Evolutionary conservation across 495 filamentous ascomycete species (phyloP).

Genomic region (Cladorrhinum samala): DNA sequence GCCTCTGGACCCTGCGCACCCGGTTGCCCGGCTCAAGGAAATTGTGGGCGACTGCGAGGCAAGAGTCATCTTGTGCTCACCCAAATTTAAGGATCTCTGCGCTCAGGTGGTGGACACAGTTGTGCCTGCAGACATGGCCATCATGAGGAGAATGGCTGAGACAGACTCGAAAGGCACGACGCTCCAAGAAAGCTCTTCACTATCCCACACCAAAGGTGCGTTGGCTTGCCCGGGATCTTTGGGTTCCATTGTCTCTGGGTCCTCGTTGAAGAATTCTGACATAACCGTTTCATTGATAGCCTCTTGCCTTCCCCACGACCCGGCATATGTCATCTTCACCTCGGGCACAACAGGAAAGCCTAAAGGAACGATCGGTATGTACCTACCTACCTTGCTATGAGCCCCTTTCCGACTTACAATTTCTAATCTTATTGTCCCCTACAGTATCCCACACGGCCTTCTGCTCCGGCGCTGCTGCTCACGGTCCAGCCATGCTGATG

Average conservation of each 20-base stretch:
- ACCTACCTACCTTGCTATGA: not conserved
- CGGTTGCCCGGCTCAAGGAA: constrained; percentile 39
- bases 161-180: not conserved
- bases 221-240: too few relatives aligned
- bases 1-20: constrained; percentile 53
- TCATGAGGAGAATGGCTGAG: constrained; percentile 1
- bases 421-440: constrained; percentile 1
- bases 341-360: constrained; percentile 57
- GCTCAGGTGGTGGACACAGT: constrained; percentile 5
- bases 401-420: not conserved
- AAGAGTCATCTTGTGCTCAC: constrained; percentile 12
- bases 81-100: constrained; percentile 8
- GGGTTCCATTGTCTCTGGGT: not conserved
- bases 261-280: constrained; percentile 6
- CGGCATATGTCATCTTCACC: constrained; percentile 52
- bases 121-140: constrained; percentile 8
- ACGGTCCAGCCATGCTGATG: constrained; percentile 16
- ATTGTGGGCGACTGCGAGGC: constrained; percentile 27
- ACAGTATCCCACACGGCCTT: constrained; percentile 23
- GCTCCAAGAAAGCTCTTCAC: too few relatives aligned
- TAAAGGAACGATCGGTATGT: constrained; percentile 33
- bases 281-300: not conserved
- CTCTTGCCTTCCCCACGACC: constrained; percentile 10
- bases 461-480: constrained; percentile 27
- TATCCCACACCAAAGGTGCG: too few relatives aligned